Evolutionary conservation across 805 yeast species (phyloP).

Genomic region (Peterozyma toletana): DNA sequence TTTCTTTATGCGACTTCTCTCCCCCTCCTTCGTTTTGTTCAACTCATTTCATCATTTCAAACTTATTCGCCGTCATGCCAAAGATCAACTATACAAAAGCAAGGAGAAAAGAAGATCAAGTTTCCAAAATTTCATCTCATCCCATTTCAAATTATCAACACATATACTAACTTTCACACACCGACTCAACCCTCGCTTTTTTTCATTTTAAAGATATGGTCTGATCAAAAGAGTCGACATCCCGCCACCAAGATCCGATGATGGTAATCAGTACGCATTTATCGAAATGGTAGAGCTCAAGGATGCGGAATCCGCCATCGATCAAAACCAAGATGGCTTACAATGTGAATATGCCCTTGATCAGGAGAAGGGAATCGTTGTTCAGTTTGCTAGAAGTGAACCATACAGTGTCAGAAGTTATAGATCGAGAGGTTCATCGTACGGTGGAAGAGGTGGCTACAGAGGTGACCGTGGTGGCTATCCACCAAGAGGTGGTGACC

Average conservation of each 20-base stretch:
- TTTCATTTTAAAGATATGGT: conserved; percentile 34
- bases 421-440: conserved; percentile 21
- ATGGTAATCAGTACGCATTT: conserved; percentile 56
- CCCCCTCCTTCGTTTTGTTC: conserved; percentile 4
- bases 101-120: too few relatives aligned
- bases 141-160: not conserved
- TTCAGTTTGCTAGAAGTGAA: conserved; percentile 50
- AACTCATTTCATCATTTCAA: conserved; percentile 2
- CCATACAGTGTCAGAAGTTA: conserved; percentile 35
- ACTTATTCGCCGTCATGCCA: not conserved
- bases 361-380: conserved; percentile 31
- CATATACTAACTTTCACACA: too few relatives aligned
- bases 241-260: conserved; percentile 55
- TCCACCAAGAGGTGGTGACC: conserved; percentile 12
- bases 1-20: not conserved
- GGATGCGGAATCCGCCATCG: conserved; percentile 49
- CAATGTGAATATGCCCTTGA: conserved; percentile 30
- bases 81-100: too few relatives aligned
- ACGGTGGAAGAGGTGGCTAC: conserved; percentile 6
- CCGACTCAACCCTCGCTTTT: conserved; percentile 8
- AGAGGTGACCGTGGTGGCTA: conserved; percentile 13
- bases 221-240: conserved; percentile 51
- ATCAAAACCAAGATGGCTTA: conserved; percentile 32
- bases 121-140: not conserved
- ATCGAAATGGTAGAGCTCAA: conserved; percentile 47